Evolutionary conservation across 306 rosid species (phyloP), one percentile per base, ranked within the genome.

Genomic region (Amphicarpaea edgeworthii): DNA sequence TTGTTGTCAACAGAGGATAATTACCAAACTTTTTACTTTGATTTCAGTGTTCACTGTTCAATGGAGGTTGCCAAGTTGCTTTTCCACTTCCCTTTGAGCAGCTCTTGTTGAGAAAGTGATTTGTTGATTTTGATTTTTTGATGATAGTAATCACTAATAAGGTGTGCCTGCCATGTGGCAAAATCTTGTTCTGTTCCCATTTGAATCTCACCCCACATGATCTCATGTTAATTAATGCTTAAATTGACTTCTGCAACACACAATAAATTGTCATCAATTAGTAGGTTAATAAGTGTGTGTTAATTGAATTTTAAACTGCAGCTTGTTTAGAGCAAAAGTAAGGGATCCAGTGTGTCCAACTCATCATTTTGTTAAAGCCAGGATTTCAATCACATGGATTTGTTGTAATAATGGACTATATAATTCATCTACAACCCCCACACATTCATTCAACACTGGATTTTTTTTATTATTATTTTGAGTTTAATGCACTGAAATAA

Each of bases 31-130:
- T 83, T 65, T 83, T 65, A 24, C 23, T 69, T 68, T 54, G 72
- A 72, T 74, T 76, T 70, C 24, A 51, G 82, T 28, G n/a, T n/a
- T n/a, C n/a, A n/a, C n/a, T n/a, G n/a, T 74, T 74, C 79, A 75
- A 57, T 82, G 86, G 79, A 71, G 79, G 86, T 83, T 84, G 87
- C 79, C 77, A 28, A 75, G 82, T 60, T 83, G 90, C 78, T 73
- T 84, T 79, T 83, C 75, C 20, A 23, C 74, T 77, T 83, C 45
- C 41, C 32, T 80, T 70, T 68, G 68, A 77, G 71, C 69, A 79
- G 69, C 45, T 72, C 68, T 20, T 24, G 76, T 60, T 73, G 84
- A 66, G 86, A 81, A 67, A 55, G 83, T 67, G 83, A 78, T 70
- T 76, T 73, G 40, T 47, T 45, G 86, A 64, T 28, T 28, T 28